Evolutionary conservation across 2,329 filamentous ascomycete species (phyloP), one percentile per base, ranked within the genome.

Genomic region (Sporothrix inflata): DNA sequence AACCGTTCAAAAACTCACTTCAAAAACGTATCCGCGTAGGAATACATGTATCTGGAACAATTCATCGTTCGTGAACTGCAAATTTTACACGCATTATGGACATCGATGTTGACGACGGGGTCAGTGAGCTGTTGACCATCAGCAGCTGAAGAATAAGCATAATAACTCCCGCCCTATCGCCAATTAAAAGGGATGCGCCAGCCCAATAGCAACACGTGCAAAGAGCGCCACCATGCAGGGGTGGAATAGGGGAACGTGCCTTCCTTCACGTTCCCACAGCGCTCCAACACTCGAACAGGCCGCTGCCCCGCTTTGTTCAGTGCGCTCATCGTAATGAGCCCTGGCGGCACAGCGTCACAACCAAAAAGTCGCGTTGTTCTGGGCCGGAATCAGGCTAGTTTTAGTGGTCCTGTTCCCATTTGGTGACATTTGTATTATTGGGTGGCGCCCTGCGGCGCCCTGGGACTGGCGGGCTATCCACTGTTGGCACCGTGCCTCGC

Each of bases 381-480:
- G 63, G 42, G 3, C 63, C 24, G 16, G 63, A 53, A 68, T 68
- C 47, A 68, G 65, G 65, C 30, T 68, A 68, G 65, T 68, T 68
- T 68, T 68, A 51, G 27, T 38, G 30, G 65, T 12, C 38, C 21
- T 19, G 38, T 45, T n/a, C 38, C 40, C 38, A 27, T 65, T 40
- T 38, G 30, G 19, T 38, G 65, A 3, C 19, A 68, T 68, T 68
- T 8, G 12, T 24, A 11, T 61, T 7, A 55, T 42, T 24, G 34
- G 34, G 57, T 42, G 57, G 34, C 11, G 38, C 34, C 57, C 21
- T 55, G 16, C 19, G 30, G 30, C 30, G 34, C 19, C 30, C 19
- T 61, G 57, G 34, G 55, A 8, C 57, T 12, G 16, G 30, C 30
- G 24, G 21, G 24, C 4, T 24, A 60, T 34, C 53, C 53, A 60